Evolutionary conservation across 495 filamentous ascomycete genomes (phyloP).

Genomic region (Monascus purpureus): DNA sequence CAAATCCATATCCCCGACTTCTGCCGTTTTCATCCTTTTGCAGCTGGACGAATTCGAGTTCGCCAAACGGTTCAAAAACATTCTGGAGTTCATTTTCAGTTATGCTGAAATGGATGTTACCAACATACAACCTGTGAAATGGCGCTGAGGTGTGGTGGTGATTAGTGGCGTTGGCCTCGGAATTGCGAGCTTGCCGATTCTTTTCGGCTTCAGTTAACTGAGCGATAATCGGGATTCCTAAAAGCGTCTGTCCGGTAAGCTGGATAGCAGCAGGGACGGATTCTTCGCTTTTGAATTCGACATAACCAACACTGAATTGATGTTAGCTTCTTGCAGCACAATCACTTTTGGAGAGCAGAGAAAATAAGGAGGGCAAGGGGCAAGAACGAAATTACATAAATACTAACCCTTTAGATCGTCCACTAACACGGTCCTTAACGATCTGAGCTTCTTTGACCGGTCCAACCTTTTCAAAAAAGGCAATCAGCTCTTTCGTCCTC

Average conservation of each 20-base stretch:
- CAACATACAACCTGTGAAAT: conserved; percentile 97
- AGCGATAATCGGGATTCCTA: conserved; percentile 97
- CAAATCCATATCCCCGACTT: conserved; percentile 94
- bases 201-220: conserved; percentile 97
- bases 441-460: conserved; percentile 97
- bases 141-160: conserved; percentile 63
- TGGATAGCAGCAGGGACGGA: conserved; percentile 88
- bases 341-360: not conserved
- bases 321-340: conserved; percentile 28
- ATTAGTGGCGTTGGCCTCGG: conserved; percentile 57
- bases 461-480: conserved; percentile 93
- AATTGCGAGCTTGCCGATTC: conserved; percentile 87
- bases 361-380: not conserved
- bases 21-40: conserved; percentile 88
- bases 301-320: conserved; percentile 76
- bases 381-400: conserved; percentile 2
- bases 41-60: conserved; percentile 92
- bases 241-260: conserved; percentile 95
- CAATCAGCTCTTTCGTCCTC: conserved; percentile 80
- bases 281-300: conserved; percentile 96
- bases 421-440: conserved; percentile 95
- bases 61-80: conserved; percentile 96
- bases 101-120: conserved; percentile 99
- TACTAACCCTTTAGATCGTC: conserved; percentile 93
- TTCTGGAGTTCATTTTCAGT: conserved; percentile 92